A percentile compares a stretch with the other conserved stretches of the same genome.
These are phyloP conservation scores for Apiospora kogelbergensis DNA, from an alignment of 2,329 filamentous ascomycete genomes.

Conservation along the genomic window DNA sequence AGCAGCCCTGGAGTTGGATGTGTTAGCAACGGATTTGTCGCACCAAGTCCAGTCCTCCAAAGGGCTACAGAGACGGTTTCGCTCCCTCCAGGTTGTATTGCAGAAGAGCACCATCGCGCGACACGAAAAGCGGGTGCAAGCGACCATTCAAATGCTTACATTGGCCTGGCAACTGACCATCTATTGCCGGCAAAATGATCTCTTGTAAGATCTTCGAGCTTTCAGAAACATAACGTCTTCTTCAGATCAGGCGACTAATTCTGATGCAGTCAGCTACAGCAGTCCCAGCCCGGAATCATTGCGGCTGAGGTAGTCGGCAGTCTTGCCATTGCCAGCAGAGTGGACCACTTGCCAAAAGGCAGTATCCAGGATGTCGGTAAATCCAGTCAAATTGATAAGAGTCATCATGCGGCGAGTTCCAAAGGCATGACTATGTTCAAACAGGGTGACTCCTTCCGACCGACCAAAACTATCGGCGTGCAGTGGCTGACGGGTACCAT, in stretches of 20 bases:
- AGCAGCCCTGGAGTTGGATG: not conserved
- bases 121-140: not conserved
- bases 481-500: not conserved
- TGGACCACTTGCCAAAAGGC: not conserved
- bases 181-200: not conserved
- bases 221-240: no score
- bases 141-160: not conserved
- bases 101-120: not conserved
- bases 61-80: not conserved
- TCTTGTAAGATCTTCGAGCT: not conserved
- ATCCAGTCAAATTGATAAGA: accelerated
- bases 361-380: no score
- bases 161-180: not conserved
- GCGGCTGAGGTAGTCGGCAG: not conserved
- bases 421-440: accelerated
- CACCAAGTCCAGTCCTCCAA: not conserved
- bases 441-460: not conserved
- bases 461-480: not conserved
- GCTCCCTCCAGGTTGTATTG: not conserved
- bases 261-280: not conserved
- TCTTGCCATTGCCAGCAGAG: not conserved
- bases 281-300: not conserved
- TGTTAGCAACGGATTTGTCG: not conserved
- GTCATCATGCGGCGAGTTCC: accelerated
- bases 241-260: not conserved